These are phyloP conservation scores for Pichia sp. DNA, from an alignment of 1,139 yeast genomes.

Conservation along the genomic window DNA sequence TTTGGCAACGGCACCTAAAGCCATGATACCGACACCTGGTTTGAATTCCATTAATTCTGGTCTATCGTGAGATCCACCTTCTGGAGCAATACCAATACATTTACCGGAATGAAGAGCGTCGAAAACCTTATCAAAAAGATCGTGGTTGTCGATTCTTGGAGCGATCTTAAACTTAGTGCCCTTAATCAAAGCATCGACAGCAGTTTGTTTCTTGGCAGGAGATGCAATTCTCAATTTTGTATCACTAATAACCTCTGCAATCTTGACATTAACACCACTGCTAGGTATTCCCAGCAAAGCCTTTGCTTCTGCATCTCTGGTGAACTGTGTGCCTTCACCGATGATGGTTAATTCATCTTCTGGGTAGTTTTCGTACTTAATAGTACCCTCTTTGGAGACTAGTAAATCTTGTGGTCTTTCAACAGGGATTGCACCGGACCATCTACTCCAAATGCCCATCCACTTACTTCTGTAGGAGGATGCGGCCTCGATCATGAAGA, in stretches of 20 bases:
- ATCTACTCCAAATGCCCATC: constrained; percentile 55
- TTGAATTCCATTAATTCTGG: constrained; percentile 71
- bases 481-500: constrained; percentile 63
- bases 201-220: constrained; percentile 44
- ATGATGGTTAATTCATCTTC: constrained; percentile 35
- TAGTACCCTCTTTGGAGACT: constrained; percentile 45
- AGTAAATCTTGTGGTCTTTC: constrained; percentile 71
- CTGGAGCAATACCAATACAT: constrained; percentile 71
- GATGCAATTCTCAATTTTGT: constrained; percentile 47
- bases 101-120: constrained; percentile 56
- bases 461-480: constrained; percentile 51
- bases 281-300: constrained; percentile 64
- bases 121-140: constrained; percentile 62
- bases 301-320: constrained; percentile 43
- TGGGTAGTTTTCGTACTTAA: constrained; percentile 40
- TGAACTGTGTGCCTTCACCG: constrained; percentile 52
- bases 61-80: constrained; percentile 83
- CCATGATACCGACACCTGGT: constrained; percentile 84
- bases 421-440: constrained; percentile 68
- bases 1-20: constrained; percentile 64
- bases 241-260: constrained; percentile 52
- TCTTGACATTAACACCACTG: constrained; percentile 56
- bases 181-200: constrained; percentile 38
- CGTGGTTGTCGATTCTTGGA: constrained; percentile 60
- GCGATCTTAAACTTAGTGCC: constrained; percentile 60